Evolutionary conservation across 2,329 filamentous ascomycete genomes (phyloP).

Genomic region (Capronia epimyces): DNA sequence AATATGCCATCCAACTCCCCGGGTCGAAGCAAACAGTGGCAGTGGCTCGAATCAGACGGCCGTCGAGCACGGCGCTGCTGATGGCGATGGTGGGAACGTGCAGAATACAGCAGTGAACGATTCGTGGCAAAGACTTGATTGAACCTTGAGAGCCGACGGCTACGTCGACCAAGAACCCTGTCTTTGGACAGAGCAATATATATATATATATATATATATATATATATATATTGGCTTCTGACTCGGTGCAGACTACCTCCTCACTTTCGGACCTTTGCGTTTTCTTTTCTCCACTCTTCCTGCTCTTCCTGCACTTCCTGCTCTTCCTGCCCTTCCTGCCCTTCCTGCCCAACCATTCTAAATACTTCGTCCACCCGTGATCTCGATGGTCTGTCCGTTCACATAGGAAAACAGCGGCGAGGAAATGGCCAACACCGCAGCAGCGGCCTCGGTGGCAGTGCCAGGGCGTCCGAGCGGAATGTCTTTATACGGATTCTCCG

Average conservation of each 20-base stretch:
- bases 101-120: no score
- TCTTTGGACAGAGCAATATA: no score
- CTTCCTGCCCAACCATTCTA: conserved; percentile 33
- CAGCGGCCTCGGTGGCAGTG: conserved; percentile 73
- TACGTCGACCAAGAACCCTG: no score
- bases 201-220: no score
- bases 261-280: no score
- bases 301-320: no score
- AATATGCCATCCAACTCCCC: background rate
- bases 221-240: no score
- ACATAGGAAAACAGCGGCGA: conserved; percentile 82
- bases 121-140: no score
- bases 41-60: background rate
- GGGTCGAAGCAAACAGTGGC: background rate
- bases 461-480: conserved; percentile 75
- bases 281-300: no score
- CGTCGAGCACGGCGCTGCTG: background rate
- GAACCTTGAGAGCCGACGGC: no score
- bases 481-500: conserved; percentile 51
- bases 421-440: conserved; percentile 68
- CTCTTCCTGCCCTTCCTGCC: background rate
- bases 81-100: background rate
- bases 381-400: conserved; percentile 78
- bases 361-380: conserved; percentile 68
- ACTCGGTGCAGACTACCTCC: no score